Base-by-base conservation (phyloP, 768 basidiomycete species). In the Termitomyces sp. region DNA sequence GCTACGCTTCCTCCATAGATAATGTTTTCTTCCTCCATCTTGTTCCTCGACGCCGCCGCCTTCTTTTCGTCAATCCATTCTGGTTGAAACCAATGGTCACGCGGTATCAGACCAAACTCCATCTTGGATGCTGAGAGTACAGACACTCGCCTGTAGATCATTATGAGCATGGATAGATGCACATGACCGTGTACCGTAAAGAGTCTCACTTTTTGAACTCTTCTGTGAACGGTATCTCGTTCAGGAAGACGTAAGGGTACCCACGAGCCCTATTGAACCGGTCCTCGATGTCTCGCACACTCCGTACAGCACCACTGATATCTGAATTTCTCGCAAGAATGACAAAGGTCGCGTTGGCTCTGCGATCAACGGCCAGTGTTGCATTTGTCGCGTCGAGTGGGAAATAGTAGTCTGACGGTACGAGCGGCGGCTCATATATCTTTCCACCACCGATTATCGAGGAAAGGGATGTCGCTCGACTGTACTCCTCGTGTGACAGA, bases 241-340 rank as follows among this genome's bases (percentile, higher is more conserved):
- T 96, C 58, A 98, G 74, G 71, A 97, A 89, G 26, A 93, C 86
- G 69, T 90, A 97, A 4, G 92, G 91, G 65, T 97, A 96, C 21
- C 80, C 77, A 62, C 82, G 89, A 58, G 78, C 80, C 44, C 76
- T 73, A 71, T 98, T 98, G 74, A 94, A 94, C 41, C 84, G 73
- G 59, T 88, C 82, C 71, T 96, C 94, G 59, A 93, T 71, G 68
- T 88, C 81, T 60, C 80, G 80, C 62, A 94, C 84, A 60, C 85
- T 87, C 40, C 72, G 71, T 53, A 88, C 70, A 44, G 85, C 80
- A 17, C 78, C 77, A n/a, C 77, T 60, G 7, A 86, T 61, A 57
- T 91, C 88, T 33, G 72, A 70, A 65, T 90, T 91, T 42, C 87
- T 77, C 40, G 82, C 86, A 30, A 94, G 79, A 41, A 77, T 71